Evolutionary conservation across 331 rosid species (phyloP).

Genomic region (Malus hybrid): DNA sequence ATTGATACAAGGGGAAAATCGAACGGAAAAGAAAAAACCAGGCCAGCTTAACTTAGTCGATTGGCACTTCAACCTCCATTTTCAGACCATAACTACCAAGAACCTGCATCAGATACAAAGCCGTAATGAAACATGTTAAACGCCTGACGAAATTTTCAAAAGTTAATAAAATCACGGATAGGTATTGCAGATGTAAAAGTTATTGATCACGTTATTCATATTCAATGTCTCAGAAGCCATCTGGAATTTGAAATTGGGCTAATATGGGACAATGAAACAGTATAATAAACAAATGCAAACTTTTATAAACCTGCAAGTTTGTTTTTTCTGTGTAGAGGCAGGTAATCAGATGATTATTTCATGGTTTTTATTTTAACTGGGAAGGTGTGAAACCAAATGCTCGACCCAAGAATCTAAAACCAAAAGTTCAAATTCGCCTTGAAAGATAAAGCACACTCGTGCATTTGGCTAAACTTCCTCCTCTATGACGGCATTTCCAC

Average conservation of each 20-base stretch:
- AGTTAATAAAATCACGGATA: not conserved
- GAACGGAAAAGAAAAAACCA: not conserved
- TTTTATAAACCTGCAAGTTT: not conserved
- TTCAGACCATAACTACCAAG: slow-evolving; percentile 48
- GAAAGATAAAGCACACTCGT: not conserved
- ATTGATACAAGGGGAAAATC: not conserved
- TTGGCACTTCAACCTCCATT: slow-evolving; percentile 79
- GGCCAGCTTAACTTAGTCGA: slow-evolving; percentile 36
- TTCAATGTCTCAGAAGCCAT: not conserved
- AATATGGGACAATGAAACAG: not conserved
- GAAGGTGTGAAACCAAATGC: not conserved
- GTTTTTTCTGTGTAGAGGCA: not conserved
- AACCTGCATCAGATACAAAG: slow-evolving; percentile 43
- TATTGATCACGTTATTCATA: no score
- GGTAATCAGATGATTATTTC: not conserved
- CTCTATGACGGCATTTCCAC: not conserved
- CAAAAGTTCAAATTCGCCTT: not conserved
- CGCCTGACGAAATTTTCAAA: not conserved
- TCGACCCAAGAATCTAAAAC: not conserved
- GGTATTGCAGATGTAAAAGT: not conserved
- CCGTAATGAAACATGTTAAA: not conserved
- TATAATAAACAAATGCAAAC: not conserved
- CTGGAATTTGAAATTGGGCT: not conserved
- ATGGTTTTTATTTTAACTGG: not conserved
- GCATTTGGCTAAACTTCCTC: not conserved